A percentile compares a stretch with the other conserved stretches of the same genome.
phyloP scores from a whole-genome alignment of 371 early-diverging fungal species.

The Lichtheimia corymbifera region DNA sequence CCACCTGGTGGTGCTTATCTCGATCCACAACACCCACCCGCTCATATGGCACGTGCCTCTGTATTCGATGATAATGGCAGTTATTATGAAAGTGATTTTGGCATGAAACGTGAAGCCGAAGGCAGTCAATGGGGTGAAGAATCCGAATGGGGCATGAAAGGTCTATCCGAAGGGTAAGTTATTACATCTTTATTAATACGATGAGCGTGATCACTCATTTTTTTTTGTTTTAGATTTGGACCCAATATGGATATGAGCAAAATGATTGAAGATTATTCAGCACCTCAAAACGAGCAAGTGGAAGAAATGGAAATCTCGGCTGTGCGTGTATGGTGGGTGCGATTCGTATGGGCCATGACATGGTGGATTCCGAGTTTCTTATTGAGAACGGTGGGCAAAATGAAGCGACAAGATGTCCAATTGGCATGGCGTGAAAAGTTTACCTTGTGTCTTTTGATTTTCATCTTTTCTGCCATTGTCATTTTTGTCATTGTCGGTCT shows the following conservation, averaged over 20 bases:
- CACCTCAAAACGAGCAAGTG: constrained; percentile 22
- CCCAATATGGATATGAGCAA: constrained; percentile 56
- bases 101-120: constrained; percentile 46
- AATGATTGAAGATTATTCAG: constrained; percentile 37
- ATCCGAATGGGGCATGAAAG: constrained; percentile 56
- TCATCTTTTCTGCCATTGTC: constrained; percentile 74
- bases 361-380: constrained; percentile 86
- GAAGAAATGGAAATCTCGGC: constrained; percentile 58
- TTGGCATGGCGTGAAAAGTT: constrained; percentile 98
- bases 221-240: constrained; percentile 31
- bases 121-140: constrained; percentile 59
- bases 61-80: constrained; percentile 50
- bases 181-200: neutral
- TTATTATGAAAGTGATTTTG: constrained; percentile 48
- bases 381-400: constrained; percentile 67
- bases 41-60: constrained; percentile 24
- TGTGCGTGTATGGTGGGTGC: constrained; percentile 82
- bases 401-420: constrained; percentile 82
- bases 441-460: constrained; percentile 87
- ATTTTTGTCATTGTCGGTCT: constrained; percentile 91
- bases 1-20: constrained; percentile 26
- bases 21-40: constrained; percentile 4
- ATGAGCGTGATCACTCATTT: neutral
- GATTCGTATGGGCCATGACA: constrained; percentile 84
- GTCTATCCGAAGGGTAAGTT: constrained; percentile 51